phyloP scores from a whole-genome alignment of 2,329 filamentous ascomycete genomes.

The Macrophomina phaseolina region DNA sequence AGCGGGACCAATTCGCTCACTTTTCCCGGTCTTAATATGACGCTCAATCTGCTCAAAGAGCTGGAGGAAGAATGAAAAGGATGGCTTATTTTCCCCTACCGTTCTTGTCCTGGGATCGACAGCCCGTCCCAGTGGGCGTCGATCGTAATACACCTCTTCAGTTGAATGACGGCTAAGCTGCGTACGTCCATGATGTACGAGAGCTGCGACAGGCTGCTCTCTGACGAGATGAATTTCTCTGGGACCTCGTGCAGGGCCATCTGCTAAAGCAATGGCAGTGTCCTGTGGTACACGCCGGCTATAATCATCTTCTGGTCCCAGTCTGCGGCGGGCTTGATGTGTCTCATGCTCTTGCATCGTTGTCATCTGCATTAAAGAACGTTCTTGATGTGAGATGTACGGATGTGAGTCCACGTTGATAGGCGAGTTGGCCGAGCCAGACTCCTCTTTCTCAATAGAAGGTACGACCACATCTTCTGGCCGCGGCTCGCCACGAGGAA shows the following conservation, averaged over 20 bases:
- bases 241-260: background rate
- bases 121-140: background rate
- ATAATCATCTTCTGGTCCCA: background rate
- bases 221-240: background rate
- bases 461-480: conserved; percentile 12
- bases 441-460: conserved; percentile 18
- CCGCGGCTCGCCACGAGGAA: background rate
- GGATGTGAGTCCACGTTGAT: background rate
- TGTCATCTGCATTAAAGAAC: conserved; percentile 18
- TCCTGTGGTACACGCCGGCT: background rate
- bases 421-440: background rate
- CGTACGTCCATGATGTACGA: background rate
- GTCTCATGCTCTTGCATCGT: background rate
- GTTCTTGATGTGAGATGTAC: conserved; percentile 25
- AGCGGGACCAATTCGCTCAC: background rate
- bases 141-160: conserved; percentile 9
- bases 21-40: background rate
- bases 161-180: background rate
- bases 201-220: background rate
- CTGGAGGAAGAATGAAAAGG: background rate
- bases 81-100: conserved; percentile 5
- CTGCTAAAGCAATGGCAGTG: conserved; percentile 14
- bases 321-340: background rate
- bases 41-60: background rate
- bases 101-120: background rate